Evolutionary conservation across 805 yeast species (phyloP).

Genomic region (Wickerhamiella parazyma): DNA sequence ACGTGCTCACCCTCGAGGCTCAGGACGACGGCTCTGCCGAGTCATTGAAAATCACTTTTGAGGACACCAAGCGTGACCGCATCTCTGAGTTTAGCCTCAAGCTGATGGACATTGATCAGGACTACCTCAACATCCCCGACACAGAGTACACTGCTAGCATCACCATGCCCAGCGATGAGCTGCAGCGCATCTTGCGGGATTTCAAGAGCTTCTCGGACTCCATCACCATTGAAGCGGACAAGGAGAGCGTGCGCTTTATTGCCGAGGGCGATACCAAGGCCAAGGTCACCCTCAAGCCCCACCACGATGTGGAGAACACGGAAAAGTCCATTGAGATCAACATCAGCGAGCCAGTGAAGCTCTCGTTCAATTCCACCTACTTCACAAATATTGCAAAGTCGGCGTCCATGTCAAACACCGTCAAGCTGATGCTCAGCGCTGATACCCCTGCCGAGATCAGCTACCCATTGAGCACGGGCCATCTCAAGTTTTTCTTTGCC

Average conservation of each 20-base stretch:
- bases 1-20: constrained; percentile 75
- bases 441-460: constrained; percentile 91
- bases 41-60: constrained; percentile 65
- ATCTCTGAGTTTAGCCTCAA: constrained; percentile 83
- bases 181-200: constrained; percentile 81
- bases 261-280: constrained; percentile 88
- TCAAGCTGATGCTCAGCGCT: constrained; percentile 75
- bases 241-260: constrained; percentile 79
- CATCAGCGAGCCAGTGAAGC: constrained; percentile 72
- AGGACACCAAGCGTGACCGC: constrained; percentile 81
- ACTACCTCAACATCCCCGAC: constrained; percentile 84
- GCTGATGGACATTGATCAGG: constrained; percentile 93
- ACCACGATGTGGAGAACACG: constrained; percentile 61
- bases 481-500: constrained; percentile 88
- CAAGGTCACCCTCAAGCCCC: constrained; percentile 71
- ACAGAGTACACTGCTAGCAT: constrained; percentile 80
- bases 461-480: constrained; percentile 81
- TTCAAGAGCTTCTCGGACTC: constrained; percentile 79
- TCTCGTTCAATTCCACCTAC: constrained; percentile 85
- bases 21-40: constrained; percentile 62
- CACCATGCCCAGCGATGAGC: constrained; percentile 77
- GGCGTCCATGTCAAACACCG: constrained; percentile 57
- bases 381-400: constrained; percentile 87
- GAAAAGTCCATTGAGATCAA: constrained; percentile 63
- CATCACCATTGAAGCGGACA: constrained; percentile 69